Percentiles rank a stretch among this genome's conserved stretches.
Conservation (phyloP, 139 green algal species). For the Coelastrella sp. region DNA sequence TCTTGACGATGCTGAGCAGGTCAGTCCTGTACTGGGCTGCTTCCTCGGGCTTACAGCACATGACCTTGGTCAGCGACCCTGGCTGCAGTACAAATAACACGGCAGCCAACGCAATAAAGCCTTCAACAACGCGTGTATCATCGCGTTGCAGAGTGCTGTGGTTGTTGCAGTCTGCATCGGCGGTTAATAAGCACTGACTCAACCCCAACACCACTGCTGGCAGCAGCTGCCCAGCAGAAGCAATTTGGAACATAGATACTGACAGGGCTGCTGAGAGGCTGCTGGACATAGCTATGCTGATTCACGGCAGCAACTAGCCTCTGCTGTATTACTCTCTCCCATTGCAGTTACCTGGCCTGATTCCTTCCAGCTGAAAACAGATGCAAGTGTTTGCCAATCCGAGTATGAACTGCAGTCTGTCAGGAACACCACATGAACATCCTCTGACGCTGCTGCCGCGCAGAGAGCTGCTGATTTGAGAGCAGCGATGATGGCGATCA, state of each 20-base stretch:
- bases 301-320: neutral
- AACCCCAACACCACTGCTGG: too few species aligned
- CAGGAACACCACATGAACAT: constrained; percentile 72
- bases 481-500: neutral
- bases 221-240: too few species aligned
- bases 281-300: too few species aligned
- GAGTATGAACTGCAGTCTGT: constrained; percentile 81
- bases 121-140: too few species aligned
- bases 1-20: constrained; percentile 61
- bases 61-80: constrained; percentile 77
- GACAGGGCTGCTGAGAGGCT: too few species aligned
- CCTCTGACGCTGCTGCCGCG: neutral
- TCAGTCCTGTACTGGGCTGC: constrained; percentile 50
- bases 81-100: constrained; percentile 59
- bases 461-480: neutral
- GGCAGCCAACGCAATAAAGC: too few species aligned
- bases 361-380: constrained; percentile 59
- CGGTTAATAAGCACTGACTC: too few species aligned
- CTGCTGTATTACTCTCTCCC: too few species aligned
- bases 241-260: too few species aligned
- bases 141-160: too few species aligned
- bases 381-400: constrained; percentile 76
- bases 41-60: constrained; percentile 82
- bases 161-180: too few species aligned
- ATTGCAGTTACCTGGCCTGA: constrained; percentile 27